Evolutionary conservation across 148 eudicot genomes (phyloP), one percentile per base, ranked within the genome.

Genomic region (Rhododendron williamsianum): DNA sequence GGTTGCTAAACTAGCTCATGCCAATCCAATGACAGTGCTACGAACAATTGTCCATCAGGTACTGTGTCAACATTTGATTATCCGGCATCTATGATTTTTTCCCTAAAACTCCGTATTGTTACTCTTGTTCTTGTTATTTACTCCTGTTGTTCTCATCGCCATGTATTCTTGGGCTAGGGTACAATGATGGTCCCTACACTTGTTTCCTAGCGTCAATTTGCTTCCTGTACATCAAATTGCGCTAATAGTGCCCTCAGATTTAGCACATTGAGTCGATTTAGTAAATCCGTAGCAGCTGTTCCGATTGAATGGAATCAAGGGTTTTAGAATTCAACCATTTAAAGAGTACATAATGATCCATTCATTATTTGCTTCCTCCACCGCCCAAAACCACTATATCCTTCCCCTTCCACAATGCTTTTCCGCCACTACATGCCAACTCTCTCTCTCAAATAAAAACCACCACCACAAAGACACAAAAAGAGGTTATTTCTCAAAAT

Each of bases 1-100:
- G 99, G 96, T 97, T 91, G 99, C 99, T n/a, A 97, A 97, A 87
- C 92, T 97, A 85, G 98, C 99, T 85, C 99, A 97, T 94, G 99
- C 99, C 51, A 95, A 95, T 93, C 99, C 99, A 48, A 92, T 97
- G 95, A 95, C 98, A 48, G 99, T 97, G 54, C 94, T 97, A 43
- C 93, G 99, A 43, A 97, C 99, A 63, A 97, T 97, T 90, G 93
- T 97, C 88, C 98, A 97, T 83, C 99, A 97, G 98, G 99, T 95
- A 85, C 16, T 46, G 48, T 25, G 43, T 27, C 49, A 69, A 30
- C 54, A 51, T 30, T 72, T 18, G 74, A 54, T 13, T 85, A 81
- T 23, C 72, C 10, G 54, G 49, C 27, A n/a, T 15, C 35, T 38
- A 69, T 49, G 23, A 49, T 4, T 15, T 67, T 43, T 38, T 11